These are phyloP conservation scores for Prunus fruticosa DNA, from an alignment of 306 rosid genomes.

Conservation along the genomic window DNA sequence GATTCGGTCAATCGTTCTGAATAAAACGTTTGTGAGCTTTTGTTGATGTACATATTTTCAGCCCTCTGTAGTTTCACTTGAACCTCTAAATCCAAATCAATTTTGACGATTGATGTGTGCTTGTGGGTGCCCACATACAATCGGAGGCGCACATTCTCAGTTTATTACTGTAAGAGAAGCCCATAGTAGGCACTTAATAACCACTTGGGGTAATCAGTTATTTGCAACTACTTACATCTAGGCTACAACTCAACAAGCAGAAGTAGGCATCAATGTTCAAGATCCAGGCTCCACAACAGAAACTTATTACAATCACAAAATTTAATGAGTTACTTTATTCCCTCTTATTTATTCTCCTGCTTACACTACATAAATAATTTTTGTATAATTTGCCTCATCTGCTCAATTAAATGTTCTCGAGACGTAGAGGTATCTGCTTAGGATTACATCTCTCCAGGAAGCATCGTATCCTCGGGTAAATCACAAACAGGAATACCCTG, in stretches of 20 bases:
- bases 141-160: too few species aligned
- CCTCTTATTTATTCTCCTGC: constrained; percentile 8
- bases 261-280: neutral
- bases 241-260: constrained; percentile 1
- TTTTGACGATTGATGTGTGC: too few species aligned
- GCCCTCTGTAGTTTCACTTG: too few species aligned
- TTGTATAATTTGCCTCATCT: neutral
- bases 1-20: too few species aligned
- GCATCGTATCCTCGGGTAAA: constrained; percentile 96
- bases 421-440: neutral
- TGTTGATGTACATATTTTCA: too few species aligned
- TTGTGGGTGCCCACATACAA: too few species aligned
- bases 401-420: neutral
- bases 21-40: too few species aligned
- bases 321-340: constrained; percentile 6
- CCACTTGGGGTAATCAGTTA: neutral
- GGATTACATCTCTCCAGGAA: constrained; percentile 89
- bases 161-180: too few species aligned
- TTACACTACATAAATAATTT: constrained; percentile 4
- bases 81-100: too few species aligned
- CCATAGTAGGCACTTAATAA: too few species aligned
- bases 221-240: neutral
- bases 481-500: constrained; percentile 93
- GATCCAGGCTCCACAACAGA: constrained; percentile 11
- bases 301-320: constrained; percentile 22